Base-by-base conservation (phyloP, 768 basidiomycete genomes). In the Lactifluus volemus region DNA sequence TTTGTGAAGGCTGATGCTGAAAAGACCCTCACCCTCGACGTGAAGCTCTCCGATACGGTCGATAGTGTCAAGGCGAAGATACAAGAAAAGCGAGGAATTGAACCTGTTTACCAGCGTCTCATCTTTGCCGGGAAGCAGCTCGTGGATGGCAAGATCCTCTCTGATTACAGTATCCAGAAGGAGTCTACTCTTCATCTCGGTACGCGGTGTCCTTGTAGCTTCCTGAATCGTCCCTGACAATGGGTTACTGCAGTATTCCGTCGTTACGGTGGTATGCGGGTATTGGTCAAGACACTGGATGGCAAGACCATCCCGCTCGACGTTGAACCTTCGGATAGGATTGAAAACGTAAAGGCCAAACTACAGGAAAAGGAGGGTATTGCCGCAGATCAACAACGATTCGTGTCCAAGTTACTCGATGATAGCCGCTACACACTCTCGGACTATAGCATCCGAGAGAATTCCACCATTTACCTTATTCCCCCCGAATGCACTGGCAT, bases 271-370 rank as follows among this genome's bases (percentile, higher is more conserved):
- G 70, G 70, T 25, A 71, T 71, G 70, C 70, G 80, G 70, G 80
- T 80, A 69, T 80, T 79, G 68, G 78, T 81, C 65, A 81, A 74
- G 75, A 77, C 74, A 19, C 60, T 79, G 38, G 78, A 77, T 42
- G 78, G 78, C n/a, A 80, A 80, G 75, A 80, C 79, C 51, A 81
- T 81, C 69, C 80, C 80, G 29, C 73, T 81, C 39, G 81, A 82
- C 71, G 80, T 82, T 55, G 80, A 71, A 56, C 69, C 70, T 0
- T 71, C 70, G 2, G 69, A 71, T 61, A 71, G 68, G 12, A 71
- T 71, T 39, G 70, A 71, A 49, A 69, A 69, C 17, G 70, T 70
- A 2, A 71, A 71, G 66, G 67, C 67, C 36, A 70, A 71, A 61
- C 70, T 71, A 21, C 68, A 70, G 53, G 70, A 71, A 50, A 69